These are phyloP conservation scores for Tolypocladium nubicola DNA, from an alignment of 2,329 filamentous ascomycete genomes.

Conservation along the genomic window DNA sequence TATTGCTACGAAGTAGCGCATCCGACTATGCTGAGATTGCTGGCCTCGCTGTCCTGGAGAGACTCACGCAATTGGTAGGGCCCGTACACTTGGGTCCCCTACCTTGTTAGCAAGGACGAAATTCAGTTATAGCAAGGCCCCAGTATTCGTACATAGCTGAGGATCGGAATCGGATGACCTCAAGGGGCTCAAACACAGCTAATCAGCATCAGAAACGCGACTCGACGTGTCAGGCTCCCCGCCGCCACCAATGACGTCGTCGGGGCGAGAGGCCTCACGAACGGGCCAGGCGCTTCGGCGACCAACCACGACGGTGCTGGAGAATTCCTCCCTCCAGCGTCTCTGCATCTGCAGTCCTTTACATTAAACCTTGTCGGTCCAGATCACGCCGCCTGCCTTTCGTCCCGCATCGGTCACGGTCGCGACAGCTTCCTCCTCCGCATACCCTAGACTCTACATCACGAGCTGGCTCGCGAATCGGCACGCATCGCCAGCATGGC, in stretches of 20 bases:
- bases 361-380: background rate
- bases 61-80: too few species aligned
- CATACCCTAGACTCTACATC: background rate
- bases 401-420: background rate
- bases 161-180: too few species aligned
- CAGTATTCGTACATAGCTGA: too few species aligned
- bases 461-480: background rate
- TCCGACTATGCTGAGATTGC: too few species aligned
- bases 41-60: too few species aligned
- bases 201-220: background rate
- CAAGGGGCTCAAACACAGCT: background rate
- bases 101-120: too few species aligned
- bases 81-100: too few species aligned
- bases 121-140: too few species aligned
- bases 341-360: background rate
- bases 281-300: background rate
- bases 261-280: slow-evolving; percentile 1
- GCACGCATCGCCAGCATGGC: slow-evolving; percentile 11
- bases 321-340: background rate
- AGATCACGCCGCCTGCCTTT: background rate
- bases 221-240: background rate
- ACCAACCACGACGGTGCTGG: background rate
- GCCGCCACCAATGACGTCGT: background rate
- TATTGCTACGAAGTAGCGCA: too few species aligned
- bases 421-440: background rate